Conservation (phyloP, 169 alveolate genomes). For the Plasmodium reichenowi region DNA sequence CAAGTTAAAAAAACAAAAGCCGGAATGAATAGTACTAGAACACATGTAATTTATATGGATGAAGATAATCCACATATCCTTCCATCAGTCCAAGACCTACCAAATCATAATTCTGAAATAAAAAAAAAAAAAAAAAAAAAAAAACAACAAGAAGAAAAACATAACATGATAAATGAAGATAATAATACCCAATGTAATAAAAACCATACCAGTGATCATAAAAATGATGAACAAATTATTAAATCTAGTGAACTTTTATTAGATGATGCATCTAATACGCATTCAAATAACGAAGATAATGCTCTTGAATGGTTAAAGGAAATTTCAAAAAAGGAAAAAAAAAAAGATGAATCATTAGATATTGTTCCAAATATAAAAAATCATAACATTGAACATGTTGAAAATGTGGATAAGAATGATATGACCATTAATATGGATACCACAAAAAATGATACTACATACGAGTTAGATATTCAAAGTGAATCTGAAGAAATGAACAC, state of each 20-base stretch:
- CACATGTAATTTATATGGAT: slow-evolving; percentile 52
- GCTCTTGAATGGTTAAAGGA: slow-evolving; percentile 69
- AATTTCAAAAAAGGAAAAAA: slow-evolving; percentile 49
- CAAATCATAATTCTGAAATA: not conserved
- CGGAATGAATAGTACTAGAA: slow-evolving; percentile 66
- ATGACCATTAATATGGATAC: not conserved
- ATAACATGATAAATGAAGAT: not conserved
- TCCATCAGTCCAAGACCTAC: not conserved
- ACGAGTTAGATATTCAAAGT: not conserved
- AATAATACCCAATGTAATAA: slow-evolving; percentile 8
- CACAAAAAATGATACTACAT: not conserved
- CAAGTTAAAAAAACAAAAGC: slow-evolving; percentile 74
- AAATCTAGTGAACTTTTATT: too few relatives aligned
- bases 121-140: slow-evolving; percentile 1
- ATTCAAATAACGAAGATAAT: slow-evolving; percentile 39
- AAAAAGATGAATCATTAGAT: slow-evolving; percentile 1
- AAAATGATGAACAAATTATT: not conserved
- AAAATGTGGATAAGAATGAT: not conserved
- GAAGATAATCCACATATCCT: slow-evolving; percentile 6
- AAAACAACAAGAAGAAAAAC: not conserved
- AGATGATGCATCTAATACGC: not conserved
- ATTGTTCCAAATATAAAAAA: not conserved
- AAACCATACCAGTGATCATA: not conserved
- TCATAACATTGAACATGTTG: not conserved
- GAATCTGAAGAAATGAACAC: slow-evolving; percentile 60